Evolutionary conservation across 208 protist species (phyloP), one percentile per base, ranked within the genome.

Genomic region (Trypanosoma lewisi): DNA sequence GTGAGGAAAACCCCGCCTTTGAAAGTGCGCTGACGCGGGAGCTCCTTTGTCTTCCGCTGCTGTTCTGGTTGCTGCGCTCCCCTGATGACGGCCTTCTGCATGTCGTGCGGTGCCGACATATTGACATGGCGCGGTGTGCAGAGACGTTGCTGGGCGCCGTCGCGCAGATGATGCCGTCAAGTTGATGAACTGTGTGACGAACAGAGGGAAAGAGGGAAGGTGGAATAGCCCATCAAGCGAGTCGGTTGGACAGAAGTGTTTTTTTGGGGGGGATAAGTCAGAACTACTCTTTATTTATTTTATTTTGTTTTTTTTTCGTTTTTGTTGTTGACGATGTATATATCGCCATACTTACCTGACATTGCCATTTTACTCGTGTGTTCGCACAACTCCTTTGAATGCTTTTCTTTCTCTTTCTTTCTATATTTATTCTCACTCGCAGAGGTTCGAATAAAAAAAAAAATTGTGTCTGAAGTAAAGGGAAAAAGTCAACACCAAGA

Each of bases 1-100:
- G 41, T 36, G 16, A 39, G 47, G 57, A 51, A 39, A 47, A 52
- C 28, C 42, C 64, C 6, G 19, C 7, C 21, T 64, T 57, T 57
- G 58, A 56, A 33, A 28, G 25, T 9, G 4, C 2, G 1, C 41
- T 73, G 23, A 33, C 58, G 7, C 7, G 42, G 5, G 21, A 63
- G 16, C 57, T 90, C n/a, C 56, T 80, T 30, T 81, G 85, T 1
- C 21, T 65, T 14, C 73, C 82, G n/a, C 27, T 86, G 1, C 52
- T 91, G 2, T 75, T 76, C 49, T 87, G 81, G 75, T 49, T 87
- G 28, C 42, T 78, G 41, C 52, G 48, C 30, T 11, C 50, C 12
- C 16, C 37, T 8, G 77, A 50, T 21, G 77, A 50, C 3, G 36
- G 41, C 27, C 21, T 60, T 11, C 8, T 76, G 55, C 66, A 74